A percentile compares a stretch with the other conserved stretches of the same genome.
These are phyloP conservation scores for Graphilbum ipis-grandicollis DNA, from an alignment of 2,329 filamentous ascomycete genomes.

Conservation along the genomic window DNA sequence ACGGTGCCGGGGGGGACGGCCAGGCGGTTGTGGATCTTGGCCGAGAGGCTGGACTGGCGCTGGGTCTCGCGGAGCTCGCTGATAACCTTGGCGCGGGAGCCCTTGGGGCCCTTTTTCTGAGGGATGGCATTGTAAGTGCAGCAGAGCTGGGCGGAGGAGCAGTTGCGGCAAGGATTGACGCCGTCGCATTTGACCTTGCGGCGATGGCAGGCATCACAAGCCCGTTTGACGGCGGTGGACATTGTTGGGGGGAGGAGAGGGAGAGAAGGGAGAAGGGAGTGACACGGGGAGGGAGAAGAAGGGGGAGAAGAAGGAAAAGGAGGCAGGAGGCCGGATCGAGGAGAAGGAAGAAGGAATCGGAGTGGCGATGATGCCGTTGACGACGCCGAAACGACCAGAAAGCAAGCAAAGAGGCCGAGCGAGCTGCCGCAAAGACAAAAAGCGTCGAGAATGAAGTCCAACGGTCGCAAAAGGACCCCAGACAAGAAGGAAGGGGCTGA, in stretches of 20 bases:
- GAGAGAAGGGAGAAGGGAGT: not conserved
- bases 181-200: constrained; percentile 62
- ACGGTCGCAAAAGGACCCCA: too few relatives aligned
- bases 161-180: constrained; percentile 54
- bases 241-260: constrained; percentile 13
- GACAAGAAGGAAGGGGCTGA: too few relatives aligned
- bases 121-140: constrained; percentile 63
- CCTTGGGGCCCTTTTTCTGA: constrained; percentile 62
- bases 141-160: constrained; percentile 44
- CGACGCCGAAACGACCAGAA: too few relatives aligned
- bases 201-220: constrained; percentile 57
- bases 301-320: too few relatives aligned
- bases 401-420: too few relatives aligned
- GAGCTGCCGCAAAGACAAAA: too few relatives aligned
- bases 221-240: constrained; percentile 39
- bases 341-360: too few relatives aligned
- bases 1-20: constrained; percentile 29
- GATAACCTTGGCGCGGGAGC: constrained; percentile 58
- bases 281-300: not conserved
- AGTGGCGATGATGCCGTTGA: too few relatives aligned
- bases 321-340: too few relatives aligned
- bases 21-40: constrained; percentile 42
- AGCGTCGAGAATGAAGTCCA: too few relatives aligned
- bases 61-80: constrained; percentile 55
- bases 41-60: constrained; percentile 44